Evolutionary conservation across 2,329 filamentous ascomycete species (phyloP).

Genomic region (Monosporascus ibericus): DNA sequence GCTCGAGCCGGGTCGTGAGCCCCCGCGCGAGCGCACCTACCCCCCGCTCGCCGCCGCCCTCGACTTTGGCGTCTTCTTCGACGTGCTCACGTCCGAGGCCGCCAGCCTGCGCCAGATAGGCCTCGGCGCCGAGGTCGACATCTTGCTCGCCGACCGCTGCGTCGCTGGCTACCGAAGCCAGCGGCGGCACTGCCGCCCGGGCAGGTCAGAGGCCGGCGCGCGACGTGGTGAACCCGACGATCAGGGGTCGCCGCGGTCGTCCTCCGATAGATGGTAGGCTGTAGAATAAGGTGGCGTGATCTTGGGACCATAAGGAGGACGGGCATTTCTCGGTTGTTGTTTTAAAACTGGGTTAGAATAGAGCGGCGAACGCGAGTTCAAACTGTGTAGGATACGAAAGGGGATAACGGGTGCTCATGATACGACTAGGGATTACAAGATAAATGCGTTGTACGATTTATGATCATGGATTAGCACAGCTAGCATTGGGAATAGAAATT

Average conservation of each 20-base stretch:
- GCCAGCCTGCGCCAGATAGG: not conserved
- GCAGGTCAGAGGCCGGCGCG: too few relatives aligned
- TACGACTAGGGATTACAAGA: too few relatives aligned
- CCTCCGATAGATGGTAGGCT: not conserved
- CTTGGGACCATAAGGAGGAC: too few relatives aligned
- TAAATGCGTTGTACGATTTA: too few relatives aligned
- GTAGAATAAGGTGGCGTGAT: not conserved
- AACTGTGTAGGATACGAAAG: too few relatives aligned
- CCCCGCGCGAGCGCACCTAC: constrained; percentile 3
- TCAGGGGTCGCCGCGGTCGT: not conserved
- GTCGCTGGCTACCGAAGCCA: not conserved
- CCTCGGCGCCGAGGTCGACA: not conserved
- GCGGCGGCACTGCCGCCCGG: not conserved
- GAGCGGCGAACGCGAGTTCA: too few relatives aligned
- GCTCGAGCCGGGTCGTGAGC: not conserved
- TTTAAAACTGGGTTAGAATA: too few relatives aligned
- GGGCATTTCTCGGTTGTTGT: too few relatives aligned
- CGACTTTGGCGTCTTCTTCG: not conserved
- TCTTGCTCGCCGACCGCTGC: not conserved
- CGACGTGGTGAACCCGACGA: not conserved
- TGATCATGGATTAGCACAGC: too few relatives aligned
- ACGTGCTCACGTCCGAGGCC: not conserved
- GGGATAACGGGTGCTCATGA: too few relatives aligned
- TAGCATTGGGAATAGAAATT: too few relatives aligned
- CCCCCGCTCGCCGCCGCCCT: constrained; percentile 1